Evolutionary conservation across 2,329 filamentous ascomycete species (phyloP).

Genomic region (Fusarium sp.): DNA sequence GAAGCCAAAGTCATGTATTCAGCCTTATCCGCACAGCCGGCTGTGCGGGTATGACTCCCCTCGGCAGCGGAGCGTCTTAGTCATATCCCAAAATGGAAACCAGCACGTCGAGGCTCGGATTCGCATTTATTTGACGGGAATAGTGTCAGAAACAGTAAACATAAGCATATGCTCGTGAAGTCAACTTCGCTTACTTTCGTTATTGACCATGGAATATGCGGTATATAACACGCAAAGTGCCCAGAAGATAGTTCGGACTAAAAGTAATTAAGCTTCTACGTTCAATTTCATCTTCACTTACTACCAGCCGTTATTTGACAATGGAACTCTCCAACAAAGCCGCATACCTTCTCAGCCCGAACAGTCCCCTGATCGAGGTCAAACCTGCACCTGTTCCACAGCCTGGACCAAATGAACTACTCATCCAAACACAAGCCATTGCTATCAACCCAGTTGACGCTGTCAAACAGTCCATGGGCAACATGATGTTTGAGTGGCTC

Average conservation of each 20-base stretch:
- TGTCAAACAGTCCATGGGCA: slow-evolving; percentile 14
- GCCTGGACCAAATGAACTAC: background rate
- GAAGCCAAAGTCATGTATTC: no score
- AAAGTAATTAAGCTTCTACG: background rate
- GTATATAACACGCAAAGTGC: background rate
- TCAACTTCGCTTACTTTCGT: rapidly evolving
- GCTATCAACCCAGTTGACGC: slow-evolving; percentile 3
- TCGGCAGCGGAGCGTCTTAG: rapidly evolving
- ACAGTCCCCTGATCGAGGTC: background rate
- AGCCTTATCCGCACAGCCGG: no score
- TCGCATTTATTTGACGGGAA: background rate
- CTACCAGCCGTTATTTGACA: rapidly evolving
- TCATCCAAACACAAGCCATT: background rate
- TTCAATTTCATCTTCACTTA: rapidly evolving
- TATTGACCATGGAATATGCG: rapidly evolving
- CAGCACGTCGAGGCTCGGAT: background rate
- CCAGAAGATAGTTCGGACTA: rapidly evolving
- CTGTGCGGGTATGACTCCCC: no score
- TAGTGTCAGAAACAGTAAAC: background rate
- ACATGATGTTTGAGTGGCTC: slow-evolving; percentile 26
- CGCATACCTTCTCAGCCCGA: background rate
- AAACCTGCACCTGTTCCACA: background rate
- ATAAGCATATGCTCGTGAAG: background rate
- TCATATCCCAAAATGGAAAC: background rate
- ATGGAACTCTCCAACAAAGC: slow-evolving; percentile 2